A percentile compares a stretch with the other conserved stretches of the same genome.
Conservation (phyloP, 2,329 filamentous ascomycete genomes). For the Penicillium sp. region DNA sequence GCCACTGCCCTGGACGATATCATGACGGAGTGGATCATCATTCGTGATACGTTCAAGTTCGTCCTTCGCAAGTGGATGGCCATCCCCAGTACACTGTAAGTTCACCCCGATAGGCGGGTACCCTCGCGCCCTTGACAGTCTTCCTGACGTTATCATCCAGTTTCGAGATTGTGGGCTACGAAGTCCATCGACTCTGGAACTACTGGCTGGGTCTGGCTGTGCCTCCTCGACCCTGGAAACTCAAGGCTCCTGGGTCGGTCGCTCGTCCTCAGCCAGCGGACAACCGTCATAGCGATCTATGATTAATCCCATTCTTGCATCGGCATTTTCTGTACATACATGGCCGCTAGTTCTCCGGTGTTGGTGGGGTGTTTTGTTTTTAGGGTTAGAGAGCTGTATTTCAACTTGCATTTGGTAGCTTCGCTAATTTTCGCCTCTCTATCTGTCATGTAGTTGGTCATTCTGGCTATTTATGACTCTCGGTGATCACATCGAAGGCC, state of each 20-base stretch:
- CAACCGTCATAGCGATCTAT: slow-evolving; percentile 42
- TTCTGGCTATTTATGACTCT: too few species aligned
- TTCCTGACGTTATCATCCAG: slow-evolving; percentile 31
- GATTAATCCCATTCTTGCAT: slow-evolving; percentile 13
- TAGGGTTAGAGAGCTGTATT: too few species aligned
- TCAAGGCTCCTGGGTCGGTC: slow-evolving; percentile 41
- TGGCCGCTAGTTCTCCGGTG: neutral
- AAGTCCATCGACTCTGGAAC: slow-evolving; percentile 56
- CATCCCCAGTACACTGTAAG: slow-evolving; percentile 69
- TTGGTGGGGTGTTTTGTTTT: slow-evolving; percentile 5
- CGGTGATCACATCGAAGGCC: too few species aligned
- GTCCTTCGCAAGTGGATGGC: slow-evolving; percentile 68
- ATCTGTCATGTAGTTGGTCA: too few species aligned
- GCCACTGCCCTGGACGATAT: slow-evolving; percentile 58
- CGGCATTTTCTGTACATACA: slow-evolving; percentile 17
- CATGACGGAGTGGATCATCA: slow-evolving; percentile 60
- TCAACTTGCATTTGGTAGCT: too few species aligned
- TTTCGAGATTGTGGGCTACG: slow-evolving; percentile 52
- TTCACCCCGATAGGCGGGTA: slow-evolving; percentile 24
- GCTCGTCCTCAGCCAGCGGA: neutral
- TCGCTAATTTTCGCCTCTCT: too few species aligned
- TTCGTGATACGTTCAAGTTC: slow-evolving; percentile 62
- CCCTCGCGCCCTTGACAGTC: neutral
- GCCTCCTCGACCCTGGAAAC: slow-evolving; percentile 55
- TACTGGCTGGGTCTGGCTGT: slow-evolving; percentile 64